Conservation (phyloP, 495 filamentous ascomycete genomes). For the Penicillium herquei region DNA sequence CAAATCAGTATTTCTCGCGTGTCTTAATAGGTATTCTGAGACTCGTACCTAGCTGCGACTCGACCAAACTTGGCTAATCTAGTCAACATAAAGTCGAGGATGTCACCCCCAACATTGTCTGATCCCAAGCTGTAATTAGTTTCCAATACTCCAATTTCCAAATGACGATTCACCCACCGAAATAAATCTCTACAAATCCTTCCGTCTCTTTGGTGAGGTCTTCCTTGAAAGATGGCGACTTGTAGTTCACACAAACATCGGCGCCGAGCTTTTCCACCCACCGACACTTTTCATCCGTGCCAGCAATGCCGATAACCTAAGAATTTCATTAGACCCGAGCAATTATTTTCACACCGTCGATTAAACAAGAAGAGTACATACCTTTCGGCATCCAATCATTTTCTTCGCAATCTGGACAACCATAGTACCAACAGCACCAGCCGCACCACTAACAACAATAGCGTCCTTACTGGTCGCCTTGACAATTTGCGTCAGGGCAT, state of each 20-base stretch:
- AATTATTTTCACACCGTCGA: not conserved
- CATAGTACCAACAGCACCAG: conserved; percentile 46
- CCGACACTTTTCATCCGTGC: conserved; percentile 62
- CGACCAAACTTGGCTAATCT: conserved; percentile 54
- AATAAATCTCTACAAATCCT: conserved; percentile 64
- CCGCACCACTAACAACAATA: conserved; percentile 50
- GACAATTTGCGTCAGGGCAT: conserved; percentile 45
- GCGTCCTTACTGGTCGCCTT: conserved; percentile 33
- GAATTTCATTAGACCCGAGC: not conserved
- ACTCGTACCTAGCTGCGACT: conserved; percentile 54
- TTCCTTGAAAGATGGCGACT: conserved; percentile 51
- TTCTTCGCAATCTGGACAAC: conserved; percentile 55
- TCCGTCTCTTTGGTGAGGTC: conserved; percentile 60
- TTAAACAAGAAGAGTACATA: conserved; percentile 20
- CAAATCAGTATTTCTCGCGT: not conserved
- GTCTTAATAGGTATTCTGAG: not conserved
- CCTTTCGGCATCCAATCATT: conserved; percentile 49
- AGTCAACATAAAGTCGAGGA: conserved; percentile 59
- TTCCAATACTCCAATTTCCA: not conserved
- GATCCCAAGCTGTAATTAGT: not conserved
- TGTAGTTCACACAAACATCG: conserved; percentile 69
- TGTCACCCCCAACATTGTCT: conserved; percentile 70
- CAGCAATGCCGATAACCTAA: conserved; percentile 57
- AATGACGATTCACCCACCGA: conserved; percentile 20
- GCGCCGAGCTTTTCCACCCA: conserved; percentile 63